Evolutionary conservation across 2,329 filamentous ascomycete species (phyloP), one percentile per base, ranked within the genome.

Genomic region (Verticillium alfalfae): DNA sequence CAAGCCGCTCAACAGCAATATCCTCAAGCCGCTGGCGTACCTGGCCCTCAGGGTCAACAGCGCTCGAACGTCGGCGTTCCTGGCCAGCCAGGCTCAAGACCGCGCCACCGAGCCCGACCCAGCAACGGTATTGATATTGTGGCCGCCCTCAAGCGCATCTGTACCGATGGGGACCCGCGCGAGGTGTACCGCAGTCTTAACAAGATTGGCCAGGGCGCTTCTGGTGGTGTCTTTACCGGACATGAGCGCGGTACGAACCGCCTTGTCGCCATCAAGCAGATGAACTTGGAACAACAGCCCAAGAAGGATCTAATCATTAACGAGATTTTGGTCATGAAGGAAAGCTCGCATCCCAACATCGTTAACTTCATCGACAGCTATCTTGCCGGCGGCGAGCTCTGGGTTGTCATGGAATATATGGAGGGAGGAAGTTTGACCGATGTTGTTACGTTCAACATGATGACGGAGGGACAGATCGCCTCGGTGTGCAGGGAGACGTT

Each of bases 381-480:
- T 75, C 82, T 99, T 12, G 90, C 93, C 62, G 85, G 87, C 13
- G 91, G 94, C 54, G 95, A 98, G 75, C 80, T 99, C 36, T 99
- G 95, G 95, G 95, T 99, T 1, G 92, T 98, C 38, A 99, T 99
- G 95, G 95, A 99, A 78, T 99, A 94, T 71, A 99, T 99, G 95
- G 94, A 99, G 76, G 95, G 95, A 63, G 95, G 95, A 65, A 97
- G 93, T 76, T 81, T 99, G 73, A 99, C 95, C 12, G 95, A 99
- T 75, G 95, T 99, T 60, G 95, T 99, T 61, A 99, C 95, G 3
- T 98, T 96, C 78, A 98, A 98, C 78, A 96, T 98, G 71, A 98
- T 99, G 95, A 94, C 90, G 8, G 95, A 99, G 75, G 92, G 92
- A 2, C 95, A 98, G 77, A 98, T 99, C 71, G 93, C 95, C 10